Percentiles rank a stretch among this genome's conserved stretches.
Conservation (phyloP, 2,329 filamentous ascomycete genomes). For the Scedosporium dehoogii region DNA sequence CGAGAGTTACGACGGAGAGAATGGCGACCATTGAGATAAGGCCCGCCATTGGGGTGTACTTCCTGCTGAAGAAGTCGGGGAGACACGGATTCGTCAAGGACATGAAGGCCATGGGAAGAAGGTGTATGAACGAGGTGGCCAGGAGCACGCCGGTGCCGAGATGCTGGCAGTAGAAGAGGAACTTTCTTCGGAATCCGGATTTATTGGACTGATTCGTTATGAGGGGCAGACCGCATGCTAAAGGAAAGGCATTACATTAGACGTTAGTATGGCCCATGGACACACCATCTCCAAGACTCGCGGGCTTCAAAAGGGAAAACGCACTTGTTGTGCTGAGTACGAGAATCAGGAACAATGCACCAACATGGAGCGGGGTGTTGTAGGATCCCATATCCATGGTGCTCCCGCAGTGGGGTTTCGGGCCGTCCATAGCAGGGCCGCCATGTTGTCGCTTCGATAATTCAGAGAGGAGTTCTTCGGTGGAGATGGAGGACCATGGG, state of each 20-base stretch:
- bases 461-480: constrained; percentile 41
- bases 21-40: constrained; percentile 74
- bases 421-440: constrained; percentile 19
- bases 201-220: constrained; percentile 49
- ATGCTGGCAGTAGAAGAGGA: constrained; percentile 61
- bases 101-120: constrained; percentile 57
- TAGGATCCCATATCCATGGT: constrained; percentile 42
- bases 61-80: constrained; percentile 66
- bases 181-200: constrained; percentile 45
- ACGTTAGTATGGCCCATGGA: too few species aligned
- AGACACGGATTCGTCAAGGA: constrained; percentile 62
- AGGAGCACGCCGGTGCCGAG: constrained; percentile 80
- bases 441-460: constrained; percentile 34
- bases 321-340: constrained; percentile 47
- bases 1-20: constrained; percentile 73
- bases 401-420: constrained; percentile 42
- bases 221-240: constrained; percentile 59
- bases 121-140: constrained; percentile 75
- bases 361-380: constrained; percentile 57
- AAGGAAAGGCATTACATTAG: background rate
- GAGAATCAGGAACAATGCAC: constrained; percentile 58
- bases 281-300: background rate
- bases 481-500: constrained; percentile 38
- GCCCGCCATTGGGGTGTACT: constrained; percentile 72
- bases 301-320: constrained; percentile 10